Evolutionary conservation across 345 rosid genomes (phyloP), one percentile per base, ranked within the genome.

Genomic region (Populus ilicifolia): DNA sequence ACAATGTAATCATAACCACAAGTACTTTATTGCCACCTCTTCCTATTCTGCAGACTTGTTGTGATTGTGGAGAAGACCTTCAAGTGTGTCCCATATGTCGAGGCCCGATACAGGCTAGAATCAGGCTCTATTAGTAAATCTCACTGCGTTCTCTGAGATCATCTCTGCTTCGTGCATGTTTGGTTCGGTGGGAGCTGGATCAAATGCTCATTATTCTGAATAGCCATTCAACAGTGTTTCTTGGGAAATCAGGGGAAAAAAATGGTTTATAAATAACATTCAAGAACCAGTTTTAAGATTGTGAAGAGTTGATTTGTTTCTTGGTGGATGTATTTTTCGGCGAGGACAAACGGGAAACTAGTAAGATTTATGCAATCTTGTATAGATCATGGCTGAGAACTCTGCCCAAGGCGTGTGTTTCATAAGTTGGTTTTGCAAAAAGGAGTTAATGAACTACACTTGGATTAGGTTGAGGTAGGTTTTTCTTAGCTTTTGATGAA

Each of bases 31-130:
- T 38, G 71, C 79, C 43, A 12, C 27, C 17, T 12, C 36, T 69
- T 69, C n/a, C n/a, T 76, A 36, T 62, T 72, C 52, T 41, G 72
- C 82, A 94, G 90, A 90, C 94, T 33, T 93, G 97, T 85, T 83
- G 88, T 66, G 85, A 80, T 27, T 93, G 98, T 78, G 97, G 95
- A 73, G 86, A 93, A 80, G 86, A 81, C 79, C 90, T 92, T 50
- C 74, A 76, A 50, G 44, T 25, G n/a, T 92, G 98, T 82, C 98
- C 95, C 76, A 92, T 93, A 48, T 93, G 98, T 79, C 90, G 96
- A 78, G 79, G 76, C 69, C 33, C 82, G 1, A 88, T 90, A 80
- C 67, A 83, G 68, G 84, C 86, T 5, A 87, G 94, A 85, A 89
- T 93, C 86, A 89, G 83, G 83, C 98, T 93, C 75, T 90, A 88